Base-by-base conservation (phyloP, 768 basidiomycete genomes). In the Phylloporus sp. region DNA sequence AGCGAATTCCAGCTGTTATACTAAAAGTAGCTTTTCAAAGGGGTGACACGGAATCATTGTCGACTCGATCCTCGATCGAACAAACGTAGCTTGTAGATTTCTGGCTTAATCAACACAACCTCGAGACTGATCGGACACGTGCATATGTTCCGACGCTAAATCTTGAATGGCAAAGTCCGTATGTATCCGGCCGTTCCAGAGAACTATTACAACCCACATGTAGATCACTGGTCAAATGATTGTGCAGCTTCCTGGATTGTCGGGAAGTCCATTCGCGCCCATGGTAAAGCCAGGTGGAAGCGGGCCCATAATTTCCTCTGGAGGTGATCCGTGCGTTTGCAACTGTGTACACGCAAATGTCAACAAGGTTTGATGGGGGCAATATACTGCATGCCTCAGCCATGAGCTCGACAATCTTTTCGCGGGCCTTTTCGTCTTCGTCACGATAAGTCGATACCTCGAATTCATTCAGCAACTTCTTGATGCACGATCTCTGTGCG, bases 281-380 rank as follows among this genome's bases (percentile, higher is more conserved):
- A 84, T 55, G 7, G 70, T 74, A 26, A 81, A 68, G n/a, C 86
- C 88, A 3, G 87, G 79, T 0, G 91, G 91, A 43, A 93, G 73
- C 0, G 83, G 80, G 2, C 90, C 91, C 87, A 93, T 91, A 45
- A 93, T 78, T 59, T 90, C 88, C 18, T 79, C 62, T 3, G 91
- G 91, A 0, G 90, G 91, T 4, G 85, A 79, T 6, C 91, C 91
- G 49, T 82, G 76, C 4, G 74, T 72, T 76, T 94, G 91, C 78
- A 94, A 8, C 62, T 65, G 40, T 20, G 42, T 48, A 10, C 15
- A 6, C 2, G n/a, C 6, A 29, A 26, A n/a, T 24, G 26, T 53
- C 6, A 54, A 39, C 27, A 34, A 28, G 13, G 5, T 10, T 27
- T 8, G 12, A 28, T 8, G n/a, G 16, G 36, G 45, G 38, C 28